Evolutionary conservation across 2,329 filamentous ascomycete genomes (phyloP), one percentile per base, ranked within the genome.

Genomic region (Talaromyces sp.): DNA sequence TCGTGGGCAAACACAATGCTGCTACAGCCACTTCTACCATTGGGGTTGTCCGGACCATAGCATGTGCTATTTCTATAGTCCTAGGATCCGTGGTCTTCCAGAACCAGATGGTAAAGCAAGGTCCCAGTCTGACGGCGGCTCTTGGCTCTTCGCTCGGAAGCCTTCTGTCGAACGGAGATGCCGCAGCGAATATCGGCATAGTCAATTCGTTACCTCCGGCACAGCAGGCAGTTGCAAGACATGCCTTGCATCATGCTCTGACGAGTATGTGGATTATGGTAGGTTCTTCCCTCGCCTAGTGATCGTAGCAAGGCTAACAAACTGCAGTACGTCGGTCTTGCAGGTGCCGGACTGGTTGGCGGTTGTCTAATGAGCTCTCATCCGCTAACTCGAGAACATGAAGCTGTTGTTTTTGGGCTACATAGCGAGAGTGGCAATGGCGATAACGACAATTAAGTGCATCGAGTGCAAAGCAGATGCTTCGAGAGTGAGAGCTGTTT

Each of bases 11-110:
- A n/a, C 67, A 71, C 7, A 81, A 85, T 53, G 78, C 82, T n/a
- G 82, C 81, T 1, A 78, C 81, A 1, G 83, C 81, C 4, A 84
- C 82, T 0, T 78, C 80, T 0, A 81, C 80, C 1, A 82, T 82
- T 62, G 73, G 76, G 2, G 85, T 85, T 64, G 67, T 80, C 28
- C 77, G 82, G 8, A 79, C 80, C 61, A 70, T 85, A 33, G 74
- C 77, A 3, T 80, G 79, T 0, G 73, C 78, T 45, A 72, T 84
- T 33, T 81, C 80, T 0, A 75, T 84, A 36, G 81, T 83, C 9
- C 68, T 83, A 35, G 81, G 81, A 53, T 79, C 72, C 13, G 75
- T 77, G 36, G 69, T 77, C 28, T 76, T 77, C 59, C 73, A 75
- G 53, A 76, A 78, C 57, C 61, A 65, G 37, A 67, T 70, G 62